These are phyloP conservation scores for Bjerkandera adusta DNA, from an alignment of 1,284 basidiomycete species.

Conservation along the genomic window DNA sequence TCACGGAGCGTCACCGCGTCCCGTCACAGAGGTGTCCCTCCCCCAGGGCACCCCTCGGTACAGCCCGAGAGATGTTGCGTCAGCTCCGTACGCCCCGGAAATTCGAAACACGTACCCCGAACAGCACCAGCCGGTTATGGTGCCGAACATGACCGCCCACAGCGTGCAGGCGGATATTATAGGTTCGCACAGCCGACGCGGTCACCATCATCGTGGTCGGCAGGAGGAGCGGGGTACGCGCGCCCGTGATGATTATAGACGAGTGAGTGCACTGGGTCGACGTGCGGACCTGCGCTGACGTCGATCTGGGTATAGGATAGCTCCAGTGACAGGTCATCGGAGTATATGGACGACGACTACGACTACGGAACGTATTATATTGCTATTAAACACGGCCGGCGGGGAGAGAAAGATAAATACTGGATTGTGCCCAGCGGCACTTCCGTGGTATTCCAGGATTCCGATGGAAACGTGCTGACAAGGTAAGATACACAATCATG, in stretches of 20 bases:
- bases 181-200: constrained; percentile 1
- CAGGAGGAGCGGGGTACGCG: background rate
- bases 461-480: constrained; percentile 61
- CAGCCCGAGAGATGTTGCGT: constrained; percentile 12
- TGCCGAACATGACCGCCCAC: constrained; percentile 16
- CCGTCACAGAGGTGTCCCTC: constrained; percentile 24
- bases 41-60: constrained; percentile 22
- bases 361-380: constrained; percentile 30
- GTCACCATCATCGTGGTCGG: background rate
- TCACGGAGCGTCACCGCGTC: constrained; percentile 22
- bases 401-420: constrained; percentile 40
- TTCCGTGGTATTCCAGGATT: constrained; percentile 68
- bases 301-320: background rate
- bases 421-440: constrained; percentile 66
- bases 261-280: constrained; percentile 3
- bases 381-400: constrained; percentile 27
- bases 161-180: constrained; percentile 15
- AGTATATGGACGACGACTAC: constrained; percentile 20
- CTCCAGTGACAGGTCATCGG: constrained; percentile 17
- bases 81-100: constrained; percentile 5
- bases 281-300: background rate
- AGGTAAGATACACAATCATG: constrained; percentile 40
- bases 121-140: constrained; percentile 17
- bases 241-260: background rate
- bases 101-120: constrained; percentile 11